phyloP scores from a whole-genome alignment of 1,139 yeast species.

The Candida sojae region DNA sequence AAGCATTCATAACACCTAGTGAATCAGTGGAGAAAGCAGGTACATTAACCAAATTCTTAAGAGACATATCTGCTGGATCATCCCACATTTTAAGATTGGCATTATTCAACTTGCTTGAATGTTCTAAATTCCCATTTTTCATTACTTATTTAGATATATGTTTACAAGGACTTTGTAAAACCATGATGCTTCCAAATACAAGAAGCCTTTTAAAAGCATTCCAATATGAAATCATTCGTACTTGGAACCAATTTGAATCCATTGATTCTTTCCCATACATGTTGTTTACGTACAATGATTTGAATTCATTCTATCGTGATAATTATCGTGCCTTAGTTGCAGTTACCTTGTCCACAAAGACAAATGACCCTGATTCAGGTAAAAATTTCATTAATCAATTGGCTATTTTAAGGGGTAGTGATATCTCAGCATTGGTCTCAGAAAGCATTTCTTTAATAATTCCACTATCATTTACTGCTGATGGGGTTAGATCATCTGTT shows the following conservation, averaged over 20 bases:
- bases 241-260: slow-evolving; percentile 39
- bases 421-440: slow-evolving; percentile 21
- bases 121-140: slow-evolving; percentile 33
- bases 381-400: slow-evolving; percentile 19
- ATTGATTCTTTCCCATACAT: slow-evolving; percentile 40
- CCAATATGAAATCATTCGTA: slow-evolving; percentile 34
- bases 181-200: slow-evolving; percentile 16
- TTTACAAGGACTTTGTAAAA: slow-evolving; percentile 22
- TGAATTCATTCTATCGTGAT: slow-evolving; percentile 25
- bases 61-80: slow-evolving; percentile 29
- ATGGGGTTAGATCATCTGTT: slow-evolving; percentile 42
- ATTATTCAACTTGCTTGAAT: slow-evolving; percentile 44
- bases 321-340: slow-evolving; percentile 39
- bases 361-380: slow-evolving; percentile 5
- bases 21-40: slow-evolving; percentile 40
- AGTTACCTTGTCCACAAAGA: slow-evolving; percentile 26
- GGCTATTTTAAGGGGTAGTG: slow-evolving; percentile 16
- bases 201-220: slow-evolving; percentile 28
- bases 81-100: slow-evolving; percentile 29
- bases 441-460: slow-evolving; percentile 38
- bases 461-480: slow-evolving; percentile 46
- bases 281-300: slow-evolving; percentile 33
- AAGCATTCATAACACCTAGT: slow-evolving; percentile 34
- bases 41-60: slow-evolving; percentile 38
- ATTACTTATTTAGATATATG: slow-evolving; percentile 28